Evolutionary conservation across 345 rosid species (phyloP), one percentile per base, ranked within the genome.

Genomic region (Zanthoxylum bungeanum): DNA sequence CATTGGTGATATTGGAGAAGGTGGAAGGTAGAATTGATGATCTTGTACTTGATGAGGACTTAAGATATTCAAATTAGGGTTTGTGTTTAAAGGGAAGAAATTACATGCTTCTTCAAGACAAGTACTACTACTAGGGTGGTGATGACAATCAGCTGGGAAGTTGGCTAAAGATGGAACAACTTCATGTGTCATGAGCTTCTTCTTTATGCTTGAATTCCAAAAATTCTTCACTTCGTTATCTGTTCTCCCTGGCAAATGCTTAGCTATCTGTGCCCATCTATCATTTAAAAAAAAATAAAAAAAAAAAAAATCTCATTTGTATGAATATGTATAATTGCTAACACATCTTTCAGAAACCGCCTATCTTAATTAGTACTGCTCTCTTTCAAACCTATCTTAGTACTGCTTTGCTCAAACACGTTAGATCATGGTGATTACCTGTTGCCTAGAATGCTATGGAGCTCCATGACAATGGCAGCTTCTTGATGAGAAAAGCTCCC

Each of bases 401-500:
- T n/a, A n/a, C n/a, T n/a, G n/a, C n/a, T n/a, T n/a, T n/a, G 49
- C 19, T 44, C 49, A 14, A 14, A 44, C 49, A 44, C 4, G 19
- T 2, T 44, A 44, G n/a, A n/a, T n/a, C n/a, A n/a, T 14, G 55
- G 7, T 50, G n/a, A 42, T 28, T 46, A 84, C 99, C 98, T 91
- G 90, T 95, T 92, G 76, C 99, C 99, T 33, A 95, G 86, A 80
- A 92, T 85, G 75, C 88, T 88, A 66, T 95, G 99, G 75, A 95
- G 98, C 62, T 95, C 97, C 70, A 95, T 85, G 80, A 95, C 92
- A 71, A 95, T 90, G 27, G 98, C 84, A 53, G 97, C 93, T 83
- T 95, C 98, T 66, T 91, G 96, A 47, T 93, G 90, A 69, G 99
- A 91, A 81, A 95, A 95, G 81, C 94, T 91, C 62, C 99, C 99